Base-by-base conservation (phyloP, 352 stramenopile genomes). In the Pythium rhizo-oryzae region DNA sequence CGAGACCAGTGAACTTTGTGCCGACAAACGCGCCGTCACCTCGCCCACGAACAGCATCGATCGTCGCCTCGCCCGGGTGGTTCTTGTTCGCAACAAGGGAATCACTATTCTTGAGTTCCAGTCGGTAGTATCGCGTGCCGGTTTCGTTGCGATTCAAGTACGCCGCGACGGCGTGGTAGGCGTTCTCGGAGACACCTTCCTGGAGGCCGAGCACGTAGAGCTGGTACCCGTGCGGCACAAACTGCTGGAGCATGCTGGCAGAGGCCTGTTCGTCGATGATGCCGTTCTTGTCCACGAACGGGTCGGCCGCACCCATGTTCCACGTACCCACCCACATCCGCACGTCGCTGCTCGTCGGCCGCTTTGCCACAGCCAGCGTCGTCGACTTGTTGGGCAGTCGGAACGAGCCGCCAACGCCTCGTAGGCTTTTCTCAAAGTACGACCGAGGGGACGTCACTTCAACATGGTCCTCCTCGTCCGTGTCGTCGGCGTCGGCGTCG, bases 191-290 rank as follows among this genome's bases (percentile, higher is more conserved):
- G 24, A 94, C 81, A 23, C 85, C 85, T 65, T 97, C 89, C 60
- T 97, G 89, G 16, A 96, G 69, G 30, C 87, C 87, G 8, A 97
- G 72, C 24, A 95, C 80, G 68, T 97, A 97, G n/a, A 97, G 46
- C 24, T 96, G 81, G 61, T 95, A 97, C 1, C 85, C 89, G 25
- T 89, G 79, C 1, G 89, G 89, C 12, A 95, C 52, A 46, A 95
- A 89, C 43, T 89, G 75, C 60, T 84, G 73, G n/a, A 97, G 69
- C 84, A 92, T 92, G 8, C 71, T 65, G 0, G 81, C 81, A 0
- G 83, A 91, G 4, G 78, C 76, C 69, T 90, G 80, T 46, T 93
- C 86, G 53, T 94, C 86, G 59, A 93, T 89, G 49, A 93, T 87
- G 0, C 83, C 84, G 43, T 76, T 76, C 33, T 79, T 79, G 46